A percentile compares a stretch with the other conserved stretches of the same genome.
phyloP scores from a whole-genome alignment of 192 early-diverging fungal species.

The Cladochytrium replicatum region DNA sequence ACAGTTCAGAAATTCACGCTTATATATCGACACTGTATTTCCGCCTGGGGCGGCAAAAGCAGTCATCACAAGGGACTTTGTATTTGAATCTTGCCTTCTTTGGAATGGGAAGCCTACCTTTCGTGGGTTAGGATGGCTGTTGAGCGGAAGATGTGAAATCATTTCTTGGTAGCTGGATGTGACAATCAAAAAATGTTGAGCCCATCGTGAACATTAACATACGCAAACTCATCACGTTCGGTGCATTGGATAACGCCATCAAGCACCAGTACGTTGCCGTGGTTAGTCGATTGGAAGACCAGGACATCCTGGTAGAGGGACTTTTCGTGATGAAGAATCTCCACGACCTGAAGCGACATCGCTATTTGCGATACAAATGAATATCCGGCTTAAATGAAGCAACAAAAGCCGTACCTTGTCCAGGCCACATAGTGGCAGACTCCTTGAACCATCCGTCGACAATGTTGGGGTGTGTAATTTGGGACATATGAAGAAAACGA shows the following conservation, averaged over 20 bases:
- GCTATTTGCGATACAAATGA: constrained; percentile 35
- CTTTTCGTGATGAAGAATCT: constrained; percentile 91
- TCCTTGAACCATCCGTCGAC: constrained; percentile 96
- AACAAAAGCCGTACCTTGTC: constrained; percentile 59
- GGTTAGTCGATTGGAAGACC: constrained; percentile 88
- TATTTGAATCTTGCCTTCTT: too few species aligned
- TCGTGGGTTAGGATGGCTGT: constrained; percentile 87
- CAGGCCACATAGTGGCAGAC: constrained; percentile 90
- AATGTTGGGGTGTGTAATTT: constrained; percentile 81
- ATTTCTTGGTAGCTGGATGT: constrained; percentile 88
- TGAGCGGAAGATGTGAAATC: constrained; percentile 95
- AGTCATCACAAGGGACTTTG: constrained; percentile 31
- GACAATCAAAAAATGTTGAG: not conserved
- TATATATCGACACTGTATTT: constrained; percentile 35
- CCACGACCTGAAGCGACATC: constrained; percentile 88
- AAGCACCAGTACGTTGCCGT: constrained; percentile 94
- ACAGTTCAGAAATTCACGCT: constrained; percentile 32
- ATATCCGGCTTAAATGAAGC: not conserved
- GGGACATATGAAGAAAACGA: not conserved
- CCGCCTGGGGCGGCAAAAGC: constrained; percentile 51
- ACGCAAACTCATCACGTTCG: constrained; percentile 97
- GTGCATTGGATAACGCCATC: constrained; percentile 98
- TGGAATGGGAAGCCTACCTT: constrained; percentile 51
- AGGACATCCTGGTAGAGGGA: constrained; percentile 95
- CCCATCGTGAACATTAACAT: constrained; percentile 22